Base-by-base conservation (phyloP, 2,329 filamentous ascomycete genomes). In the Trichophyton equinum region DNA sequence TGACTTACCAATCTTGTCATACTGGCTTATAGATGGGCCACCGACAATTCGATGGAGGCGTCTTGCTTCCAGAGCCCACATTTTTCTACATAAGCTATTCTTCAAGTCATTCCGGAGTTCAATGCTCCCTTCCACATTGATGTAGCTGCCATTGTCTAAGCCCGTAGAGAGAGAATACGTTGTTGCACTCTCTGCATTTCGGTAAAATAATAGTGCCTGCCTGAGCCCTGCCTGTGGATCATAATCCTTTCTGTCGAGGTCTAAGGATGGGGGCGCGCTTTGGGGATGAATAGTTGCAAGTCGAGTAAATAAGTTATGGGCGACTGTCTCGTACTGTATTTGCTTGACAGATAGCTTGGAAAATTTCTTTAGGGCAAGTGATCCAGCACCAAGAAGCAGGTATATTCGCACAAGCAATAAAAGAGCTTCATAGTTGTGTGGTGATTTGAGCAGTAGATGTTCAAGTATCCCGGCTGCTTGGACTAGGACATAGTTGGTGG, bases 271-370 rank as follows among this genome's bases (percentile, higher is more conserved):
- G 4, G 75, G 73, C 13, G 70, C 73, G 27, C 72, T 68, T 57
- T 75, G 71, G 40, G 77, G 77, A 62, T 79, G 77, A 22, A 79
- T 72, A 1, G 75, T 75, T 30, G 76, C 74, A 46, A 79, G 71
- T 20, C 77, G 75, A 0, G 77, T 78, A 63, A 76, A 76, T 11
- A 79, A 67, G 46, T 76, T 73, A 67, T 79, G 77, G 5, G 75
- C 74, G 51, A 79, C 73, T 18, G 74, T 76, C 64, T 79, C 76
- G 64, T 73, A 76, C 65, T 79, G 77, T 62, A 79, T 65, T 59
- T 79, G 77, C 64, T 79, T 79, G 58, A 79, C 70, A 15, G 75
- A 75, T 18, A 79, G 71, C 61, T 73, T 75, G 62, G 70, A 69
- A 65, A 79, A 79, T 9, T 70, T 72, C 46, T 70, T 73, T 64